Percentiles rank a stretch among this genome's conserved stretches.
Conservation (phyloP, 192 early-diverging fungal species). For the Coemansia sp. region DNA sequence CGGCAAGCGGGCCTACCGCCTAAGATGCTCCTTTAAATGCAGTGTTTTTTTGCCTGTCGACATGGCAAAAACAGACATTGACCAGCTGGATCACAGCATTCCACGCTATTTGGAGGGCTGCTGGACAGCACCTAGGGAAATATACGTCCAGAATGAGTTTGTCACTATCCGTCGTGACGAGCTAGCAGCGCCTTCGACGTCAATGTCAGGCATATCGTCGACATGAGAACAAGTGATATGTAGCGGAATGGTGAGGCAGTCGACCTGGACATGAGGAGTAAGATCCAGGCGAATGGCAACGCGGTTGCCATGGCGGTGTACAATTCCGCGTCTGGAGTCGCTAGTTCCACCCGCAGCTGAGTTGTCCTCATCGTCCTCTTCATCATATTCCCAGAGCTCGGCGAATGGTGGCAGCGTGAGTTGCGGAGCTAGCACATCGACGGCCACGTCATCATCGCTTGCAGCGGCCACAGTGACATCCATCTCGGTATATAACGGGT, state of each 20-base stretch:
- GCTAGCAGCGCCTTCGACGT: not conserved
- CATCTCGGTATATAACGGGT: slow-evolving; percentile 77
- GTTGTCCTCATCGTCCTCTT: slow-evolving; percentile 53
- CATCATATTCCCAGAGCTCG: slow-evolving; percentile 81
- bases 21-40: too few relatives aligned
- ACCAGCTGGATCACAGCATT: not conserved
- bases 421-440: slow-evolving; percentile 59
- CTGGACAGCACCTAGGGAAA: slow-evolving; percentile 28
- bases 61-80: not conserved
- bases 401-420: slow-evolving; percentile 74
- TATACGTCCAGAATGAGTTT: slow-evolving; percentile 49
- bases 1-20: too few relatives aligned
- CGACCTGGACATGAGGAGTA: slow-evolving; percentile 17
- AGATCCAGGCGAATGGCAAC: slow-evolving; percentile 42
- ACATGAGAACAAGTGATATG: slow-evolving; percentile 40
- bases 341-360: slow-evolving; percentile 3
- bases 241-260: slow-evolving; percentile 36
- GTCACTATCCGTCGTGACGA: slow-evolving; percentile 20
- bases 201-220: slow-evolving; percentile 33
- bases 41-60: too few relatives aligned
- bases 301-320: slow-evolving; percentile 44
- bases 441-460: slow-evolving; percentile 32
- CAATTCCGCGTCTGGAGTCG: slow-evolving; percentile 24
- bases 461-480: slow-evolving; percentile 58
- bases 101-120: not conserved